phyloP scores from a whole-genome alignment of 2,329 filamentous ascomycete species.

The Lecanicillium sp. region DNA sequence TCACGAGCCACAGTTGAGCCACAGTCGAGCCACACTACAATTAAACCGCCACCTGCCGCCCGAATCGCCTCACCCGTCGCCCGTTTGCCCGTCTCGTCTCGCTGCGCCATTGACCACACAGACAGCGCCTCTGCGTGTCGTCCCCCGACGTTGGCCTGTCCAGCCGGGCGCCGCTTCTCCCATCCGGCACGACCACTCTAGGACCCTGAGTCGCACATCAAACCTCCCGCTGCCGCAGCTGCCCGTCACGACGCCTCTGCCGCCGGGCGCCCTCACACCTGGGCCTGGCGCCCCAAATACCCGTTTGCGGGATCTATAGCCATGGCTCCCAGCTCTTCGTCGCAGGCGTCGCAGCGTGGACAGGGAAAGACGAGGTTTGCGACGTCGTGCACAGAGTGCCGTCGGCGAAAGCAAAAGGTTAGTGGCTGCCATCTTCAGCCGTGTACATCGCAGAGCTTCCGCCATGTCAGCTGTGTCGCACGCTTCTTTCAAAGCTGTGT shows the following conservation, averaged over 20 bases:
- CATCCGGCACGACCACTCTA: no score
- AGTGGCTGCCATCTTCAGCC: neutral
- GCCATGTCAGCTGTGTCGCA: neutral
- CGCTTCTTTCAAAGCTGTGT: no score
- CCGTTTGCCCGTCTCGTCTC: neutral
- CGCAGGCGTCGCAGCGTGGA: slow-evolving; percentile 21
- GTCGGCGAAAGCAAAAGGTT: slow-evolving; percentile 47
- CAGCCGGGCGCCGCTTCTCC: no score
- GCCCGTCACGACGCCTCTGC: neutral
- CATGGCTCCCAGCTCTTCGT: slow-evolving; percentile 19
- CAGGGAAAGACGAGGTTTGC: slow-evolving; percentile 20
- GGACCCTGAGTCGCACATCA: no score
- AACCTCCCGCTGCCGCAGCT: neutral
- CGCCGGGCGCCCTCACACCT: neutral
- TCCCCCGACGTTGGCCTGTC: neutral
- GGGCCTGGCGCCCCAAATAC: slow-evolving; percentile 1
- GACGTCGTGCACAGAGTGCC: slow-evolving; percentile 46
- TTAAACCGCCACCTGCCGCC: neutral
- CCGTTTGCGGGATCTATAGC: neutral
- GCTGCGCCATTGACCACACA: neutral
- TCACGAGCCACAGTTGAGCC: no score
- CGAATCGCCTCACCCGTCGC: neutral
- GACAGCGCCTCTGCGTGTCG: neutral
- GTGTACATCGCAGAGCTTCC: no score
- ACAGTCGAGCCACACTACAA: no score